Evolutionary conservation across 2,329 filamentous ascomycete species (phyloP).

Genomic region (Zasmidium cellare): DNA sequence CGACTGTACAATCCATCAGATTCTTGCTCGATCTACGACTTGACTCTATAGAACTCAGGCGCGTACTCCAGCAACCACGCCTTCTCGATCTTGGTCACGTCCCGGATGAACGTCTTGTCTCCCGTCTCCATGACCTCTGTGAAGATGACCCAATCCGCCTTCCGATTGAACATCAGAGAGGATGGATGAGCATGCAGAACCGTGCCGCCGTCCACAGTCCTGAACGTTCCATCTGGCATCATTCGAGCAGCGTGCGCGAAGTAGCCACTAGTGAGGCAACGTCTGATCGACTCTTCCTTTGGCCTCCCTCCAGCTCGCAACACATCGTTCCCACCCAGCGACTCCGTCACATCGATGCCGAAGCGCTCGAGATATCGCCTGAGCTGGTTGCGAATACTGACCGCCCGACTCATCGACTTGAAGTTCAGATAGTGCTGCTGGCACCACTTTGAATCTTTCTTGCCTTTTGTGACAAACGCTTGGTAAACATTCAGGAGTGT

Average conservation of each 20-base stretch:
- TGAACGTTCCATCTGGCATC: conserved; percentile 89
- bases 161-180: conserved; percentile 92
- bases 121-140: conserved; percentile 89
- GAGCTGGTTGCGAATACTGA: conserved; percentile 83
- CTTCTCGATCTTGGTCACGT: conserved; percentile 92
- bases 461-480: conserved; percentile 78
- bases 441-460: conserved; percentile 83
- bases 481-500: conserved; percentile 93
- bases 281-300: conserved; percentile 72
- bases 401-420: conserved; percentile 76
- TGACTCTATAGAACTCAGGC: conserved; percentile 74
- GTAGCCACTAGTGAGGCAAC: conserved; percentile 85
- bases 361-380: conserved; percentile 86
- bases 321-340: conserved; percentile 41
- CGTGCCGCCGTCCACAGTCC: conserved; percentile 76
- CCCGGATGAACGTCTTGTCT: conserved; percentile 84
- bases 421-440: conserved; percentile 84
- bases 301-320: conserved; percentile 41
- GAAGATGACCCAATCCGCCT: conserved; percentile 95
- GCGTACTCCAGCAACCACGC: conserved; percentile 89
- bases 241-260: conserved; percentile 93
- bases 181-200: conserved; percentile 85
- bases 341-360: conserved; percentile 69
- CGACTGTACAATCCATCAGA: not conserved
- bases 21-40: conserved; percentile 15